Evolutionary conservation across 2,329 filamentous ascomycete species (phyloP), one percentile per base, ranked within the genome.

Genomic region (Microcera coccophila): DNA sequence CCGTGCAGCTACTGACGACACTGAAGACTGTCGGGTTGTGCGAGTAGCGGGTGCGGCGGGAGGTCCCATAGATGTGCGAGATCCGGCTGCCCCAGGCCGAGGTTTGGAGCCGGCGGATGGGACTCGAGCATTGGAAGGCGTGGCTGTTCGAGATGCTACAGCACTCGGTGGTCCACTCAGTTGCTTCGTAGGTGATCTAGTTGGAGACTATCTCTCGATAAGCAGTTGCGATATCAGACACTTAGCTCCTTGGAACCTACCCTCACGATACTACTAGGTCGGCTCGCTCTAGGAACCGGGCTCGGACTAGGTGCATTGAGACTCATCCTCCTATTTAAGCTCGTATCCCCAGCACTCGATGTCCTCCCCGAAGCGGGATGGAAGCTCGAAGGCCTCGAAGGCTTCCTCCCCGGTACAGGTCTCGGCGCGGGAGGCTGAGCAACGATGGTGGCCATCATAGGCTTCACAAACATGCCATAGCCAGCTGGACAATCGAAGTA

Each of bases 401-500:
- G 57, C 42, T 65, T 66, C 41, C 66, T 66, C 60, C 62, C 71
- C 9, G 61, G 41, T 10, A 64, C 58, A 8, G 68, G 63, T 46
- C 64, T 70, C 17, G 64, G 52, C 4, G 62, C 50, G 10, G 71
- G 63, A 9, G 74, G 61, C 36, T 79, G 69, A 36, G 74, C 72
- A 40, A 84, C 65, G 50, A 82, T 71, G 11, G 75, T 76, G 38
- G 93, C 73, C 44, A 84, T 84, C 41, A 78, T 70, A 21, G 88
- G 83, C 49, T 87, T 80, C 42, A 96, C 79, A 59, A 98, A 97
- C 81, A 98, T 93, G 61, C 82, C 82, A 51, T 74, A 73, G 31
- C 74, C 88, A 80, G 78, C 84, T 66, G 62, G 76, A 68, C 91
- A 97, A 38, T 90, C 81, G 57, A 95, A 97, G 63, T 97, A 97